Base-by-base conservation (phyloP, 805 yeast genomes). In the Torulaspora microellipsoides region DNA sequence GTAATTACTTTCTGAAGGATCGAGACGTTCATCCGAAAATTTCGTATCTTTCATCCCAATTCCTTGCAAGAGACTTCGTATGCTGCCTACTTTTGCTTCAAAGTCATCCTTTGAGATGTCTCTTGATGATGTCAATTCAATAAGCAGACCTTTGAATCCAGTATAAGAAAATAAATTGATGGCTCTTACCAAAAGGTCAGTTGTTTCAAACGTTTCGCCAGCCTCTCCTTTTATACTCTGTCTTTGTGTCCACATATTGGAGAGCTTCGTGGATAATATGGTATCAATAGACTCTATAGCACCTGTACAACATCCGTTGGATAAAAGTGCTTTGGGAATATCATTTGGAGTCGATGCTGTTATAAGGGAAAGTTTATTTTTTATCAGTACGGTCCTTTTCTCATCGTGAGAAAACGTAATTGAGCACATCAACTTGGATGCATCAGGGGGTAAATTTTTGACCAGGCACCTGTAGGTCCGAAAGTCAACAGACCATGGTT, bases 171-270 rank as follows among this genome's bases (percentile, higher is more conserved):
- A 63, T 10, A 62, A 47, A 39, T 63, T 63, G 13, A 59, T 52
- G 8, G 58, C 58, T 38, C 64, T 42, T 1, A 63, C 52, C 11
- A 49, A 33, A 4, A 57, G 20, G 20, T 52, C 55, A 8, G 53
- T 50, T 1, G 61, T 55, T 32, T 42, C 44, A 29, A 59, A 57
- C 1, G 63, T 53, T 36, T 60, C 64, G 8, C 67, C 67, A 6
- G 57, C 59, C 32, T 62, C 66, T 15, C 67, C 67, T 40, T 54
- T 57, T 7, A 63, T 53, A 14, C 53, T 45, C 43, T 62, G 65
- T 35, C 66, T 47, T 34, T 55, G 64, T 9, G 54, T 51, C 67
- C 67, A 63, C 13, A 63, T 53, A 42, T 59, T 62, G 2, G 64
- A 54, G 14, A 63, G 52, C 36, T 58, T 60, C 9, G 50, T 48